Evolutionary conservation across 192 early-diverging fungal genomes (phyloP), one percentile per base, ranked within the genome.

Genomic region (Umbelopsis isabellina): DNA sequence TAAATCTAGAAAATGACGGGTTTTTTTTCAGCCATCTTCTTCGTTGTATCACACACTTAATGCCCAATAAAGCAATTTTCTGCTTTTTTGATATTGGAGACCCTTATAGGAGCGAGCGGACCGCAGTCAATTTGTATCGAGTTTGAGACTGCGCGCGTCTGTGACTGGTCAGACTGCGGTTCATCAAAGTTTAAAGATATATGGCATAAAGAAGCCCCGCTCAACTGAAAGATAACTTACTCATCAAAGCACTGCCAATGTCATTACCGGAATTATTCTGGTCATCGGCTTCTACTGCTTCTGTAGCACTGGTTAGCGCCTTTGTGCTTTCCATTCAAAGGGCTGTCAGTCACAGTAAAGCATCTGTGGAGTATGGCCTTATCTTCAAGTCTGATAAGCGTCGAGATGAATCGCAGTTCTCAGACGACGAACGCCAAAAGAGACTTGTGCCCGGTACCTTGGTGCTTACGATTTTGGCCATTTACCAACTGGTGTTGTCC

Each of bases 321-420:
- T 11, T 61, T 35, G 55, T 61, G 16, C 55, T 61, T 16, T 61
- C 55, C 16, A 61, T 61, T n/a, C 55, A 61, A n/a, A 61, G 55
- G 18, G 55, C 55, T 61, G 13, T 61, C 30, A 61, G 55, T 30
- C 55, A 61, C 13, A 61, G 55, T 25, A 35, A 27, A 18, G 55
- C 55, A 12, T 61, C 55, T 15, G 27, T 61, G 6, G 55, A 61
- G 30, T 61, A 61, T 61, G 55, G 55, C 27, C 55, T n/a, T 7
- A 61, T 61, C 18, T 61, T 61, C 55, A 61, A 61, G 33, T 18
- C 55, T 5, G 55, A 61, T 61, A 61, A 61, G 25, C 55, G 55
- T 35, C 27, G 55, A 61, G 55, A 61, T 61, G 55, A 61, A 61
- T 61, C 55, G 55, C 55, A 61, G 25, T 61, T 61, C 33, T 61